Base-by-base conservation (phyloP, 331 rosid species). In the Rhamnella rubrinervis region DNA sequence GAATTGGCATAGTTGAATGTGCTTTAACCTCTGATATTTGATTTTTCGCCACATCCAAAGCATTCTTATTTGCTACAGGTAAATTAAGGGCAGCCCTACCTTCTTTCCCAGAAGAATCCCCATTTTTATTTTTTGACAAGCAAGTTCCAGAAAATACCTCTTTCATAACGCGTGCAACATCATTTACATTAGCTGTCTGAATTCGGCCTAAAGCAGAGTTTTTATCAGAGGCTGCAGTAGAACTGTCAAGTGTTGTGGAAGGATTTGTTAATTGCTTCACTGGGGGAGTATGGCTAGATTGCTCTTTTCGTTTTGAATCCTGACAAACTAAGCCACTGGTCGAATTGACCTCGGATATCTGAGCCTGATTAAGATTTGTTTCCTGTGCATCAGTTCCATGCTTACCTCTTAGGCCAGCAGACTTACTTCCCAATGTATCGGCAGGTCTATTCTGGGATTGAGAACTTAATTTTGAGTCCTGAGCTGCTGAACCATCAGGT, bases 81-180 rank as follows among this genome's bases (percentile, higher is more conserved):
- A 63, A 61, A 67, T 23, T 41, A 18, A 81, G 67, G 59, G 65
- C 58, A 61, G 53, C 84, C 78, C 56, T 87, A 71, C 83, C 82
- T 72, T 86, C 97, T 59, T 73, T 81, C 68, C 77, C 87, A 61
- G 71, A 55, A 50, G 88, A 70, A 77, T 87, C 97, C 0, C 75
- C 73, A 66, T 72, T 81, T 83, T 78, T 89, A 26, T 91, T 64
- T 80, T 84, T 89, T 65, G 88, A 65, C 75, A 83, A 69, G 83
- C 96, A 72, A 74, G 96, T 87, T 67, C 93, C 97, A 39, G 97
- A 89, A 86, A 95, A 95, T 59, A 91, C 90, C 81, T 95, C 99
- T 87, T 95, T 95, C 99, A 95, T 95, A 66, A 89, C 99, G 59
- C 99, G 95, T 40, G 97, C 99, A 82, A 95, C 96, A 65, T 95